Evolutionary conservation across 768 basidiomycete species (phyloP), one percentile per base, ranked within the genome.

Genomic region (Tulasnella sp.): DNA sequence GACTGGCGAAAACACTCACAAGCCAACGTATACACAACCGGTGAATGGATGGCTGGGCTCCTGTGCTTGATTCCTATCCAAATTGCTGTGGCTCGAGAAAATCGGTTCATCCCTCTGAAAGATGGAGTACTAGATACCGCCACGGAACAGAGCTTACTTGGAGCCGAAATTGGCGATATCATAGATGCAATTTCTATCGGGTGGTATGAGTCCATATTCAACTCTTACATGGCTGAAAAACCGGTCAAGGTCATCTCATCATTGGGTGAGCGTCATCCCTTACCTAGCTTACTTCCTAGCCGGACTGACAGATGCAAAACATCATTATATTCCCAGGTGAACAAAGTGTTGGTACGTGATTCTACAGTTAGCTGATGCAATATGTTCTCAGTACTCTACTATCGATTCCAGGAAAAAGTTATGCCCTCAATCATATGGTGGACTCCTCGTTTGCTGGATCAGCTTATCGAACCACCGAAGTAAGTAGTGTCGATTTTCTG

Each of bases 401-500:
- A 19, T 13, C 40, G 40, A 42, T n/a, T 0, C 77, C 79, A 1
- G 78, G 77, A 0, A 79, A 79, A 56, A 75, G 72, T 49, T 79
- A 71, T 47, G 64, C 73, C 0, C 59, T 79, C 27, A 79, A 79
- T 46, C 79, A 79, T 55, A 65, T 80, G 5, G 70, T 68, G 0
- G 78, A 80, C 56, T 76, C 77, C 0, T 79, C 78, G 0, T 79
- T 80, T 55, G 76, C 76, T 8, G 78, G 78, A 1, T 74, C 70
- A 7, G 79, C 77, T 0, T 78, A 78, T 77, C 65, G 75, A 4
- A 48, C 41, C 45, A 58, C 56, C n/a, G 56, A 56, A 42, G 44
- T 13, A 12, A 35, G 34, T 19, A 12, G 19, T 35, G 12, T 35
- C 12, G 12, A 12, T 19, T 19, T 35, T 19, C 34, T 12, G 12